Base-by-base conservation (phyloP, 257 asterid genomes). In the Salvia hispanica region DNA sequence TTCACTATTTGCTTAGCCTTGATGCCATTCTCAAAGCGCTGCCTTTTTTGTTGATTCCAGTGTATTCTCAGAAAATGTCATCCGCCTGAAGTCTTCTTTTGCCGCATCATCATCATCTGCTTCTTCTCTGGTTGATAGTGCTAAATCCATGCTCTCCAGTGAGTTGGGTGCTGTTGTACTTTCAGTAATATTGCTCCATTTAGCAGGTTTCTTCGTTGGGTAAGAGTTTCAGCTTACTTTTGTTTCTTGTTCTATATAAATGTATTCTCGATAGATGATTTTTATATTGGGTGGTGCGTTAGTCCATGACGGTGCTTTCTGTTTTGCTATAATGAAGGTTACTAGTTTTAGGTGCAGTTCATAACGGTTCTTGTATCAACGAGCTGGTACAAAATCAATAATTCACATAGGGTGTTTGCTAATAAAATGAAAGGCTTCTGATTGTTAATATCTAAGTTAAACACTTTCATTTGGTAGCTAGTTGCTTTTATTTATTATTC, bases 161-260 rank as follows among this genome's bases (percentile, higher is more conserved):
- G 91, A 87, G 77, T 46, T 86, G 75, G 95, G 96, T 54, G 72
- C 52, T 50, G 74, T 84, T 6, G 76, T 88, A 53, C 85, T 89
- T 79, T 80, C 95, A 9, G 96, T 92, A 53, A 28, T 92, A 4
- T 60, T 87, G 83, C 82, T 92, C 60, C 98, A 92, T 77, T 79
- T 79, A 58, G 87, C 95, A 25, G 98, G 97, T 48, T 92, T 92
- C 77, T 81, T 89, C 55, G 88, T 92, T 42, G 98, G 98, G 96
- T 92, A 92, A 71, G 85, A 62, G 54, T 69, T 64, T 44, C 62
- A 7, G 10, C 62, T 21, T 58, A 47, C 53, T 72, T 66, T 13
- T 15, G 15, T 34, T 45, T 63, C 44, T 45, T 14, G 13, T 66
- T 54, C 39, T 28, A 37, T 25, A 50, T 58, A 5, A 52, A 47